A percentile compares a stretch with the other conserved stretches of the same genome.
Evolutionary conservation across 331 rosid genomes (phyloP).

Genomic region (Malus hybrid): DNA sequence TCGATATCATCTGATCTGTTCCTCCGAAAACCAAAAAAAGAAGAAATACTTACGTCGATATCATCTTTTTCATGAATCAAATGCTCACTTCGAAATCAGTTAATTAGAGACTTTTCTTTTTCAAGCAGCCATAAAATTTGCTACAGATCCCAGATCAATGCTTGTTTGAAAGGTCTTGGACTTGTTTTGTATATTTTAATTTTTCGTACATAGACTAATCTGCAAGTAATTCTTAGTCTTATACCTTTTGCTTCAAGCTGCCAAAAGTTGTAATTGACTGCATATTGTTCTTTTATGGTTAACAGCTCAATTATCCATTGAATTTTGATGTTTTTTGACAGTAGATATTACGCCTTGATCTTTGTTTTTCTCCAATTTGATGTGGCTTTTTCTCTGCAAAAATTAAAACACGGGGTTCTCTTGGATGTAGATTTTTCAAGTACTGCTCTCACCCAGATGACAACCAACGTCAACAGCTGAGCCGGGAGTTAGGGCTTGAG

Average conservation of each 20-base stretch:
- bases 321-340: not conserved
- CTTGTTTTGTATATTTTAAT: no score
- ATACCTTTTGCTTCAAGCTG: not conserved
- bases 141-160: not conserved
- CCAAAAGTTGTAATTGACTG: not conserved
- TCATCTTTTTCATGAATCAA: no score
- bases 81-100: not conserved
- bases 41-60: not conserved
- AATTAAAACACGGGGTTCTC: not conserved
- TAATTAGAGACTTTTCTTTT: not conserved
- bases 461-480: constrained; percentile 36
- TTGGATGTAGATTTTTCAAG: constrained; percentile 38
- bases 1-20: not conserved
- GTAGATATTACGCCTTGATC: not conserved
- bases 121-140: no score
- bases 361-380: not conserved
- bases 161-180: not conserved
- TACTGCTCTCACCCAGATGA: constrained; percentile 44
- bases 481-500: constrained; percentile 44
- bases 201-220: no score
- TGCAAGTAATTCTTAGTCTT: not conserved
- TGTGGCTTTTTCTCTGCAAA: no score
- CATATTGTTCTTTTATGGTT: no score
- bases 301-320: no score
- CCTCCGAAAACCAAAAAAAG: no score